Evolutionary conservation across 257 asterid species (phyloP), one percentile per base, ranked within the genome.

Genomic region (Fraxinus excelsior): DNA sequence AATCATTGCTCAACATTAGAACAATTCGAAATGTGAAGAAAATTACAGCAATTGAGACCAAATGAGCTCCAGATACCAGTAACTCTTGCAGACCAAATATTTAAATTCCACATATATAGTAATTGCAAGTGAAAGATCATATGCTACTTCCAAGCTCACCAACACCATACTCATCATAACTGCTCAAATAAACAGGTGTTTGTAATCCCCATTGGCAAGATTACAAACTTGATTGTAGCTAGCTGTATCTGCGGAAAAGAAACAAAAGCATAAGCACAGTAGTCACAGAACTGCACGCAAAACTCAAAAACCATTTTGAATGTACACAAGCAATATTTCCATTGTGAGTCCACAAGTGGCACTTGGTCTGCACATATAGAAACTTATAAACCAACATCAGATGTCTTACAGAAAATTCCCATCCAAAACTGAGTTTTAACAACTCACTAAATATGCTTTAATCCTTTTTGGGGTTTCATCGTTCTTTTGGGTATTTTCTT

Each of bases 141-240:
- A 72, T 44, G 21, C 21, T 51, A 42, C n/a, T 23, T 62, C 35
- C 67, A 53, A 65, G 32, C 40, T 44, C 12, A 66, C 56, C 12
- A 31, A 12, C 1, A 60, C 72, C 35, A 35, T 12, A 2, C 26
- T n/a, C 26, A 70, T 38, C 51, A 37, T 10, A 7, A 18, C 53
- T 67, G 64, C 84, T 90, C 82, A 90, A 77, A 87, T 83, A 80
- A 91, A 88, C 88, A 91, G 71, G 84, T 90, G 92, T 60, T 89
- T 90, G 78, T 80, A 91, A 67, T 90, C 93, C 71, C 97, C 96
- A 79, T 91, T 93, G 28, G 97, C 96, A 68, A 84, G 92, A 77
- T 84, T 83, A 71, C 97, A 93, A 38, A 93, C 75, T 29, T 73
- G 83, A 73, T 93, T 90, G 85, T 93, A 91, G 82, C 81, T 68